Percentiles rank a stretch among this genome's conserved stretches.
Conservation (phyloP, 1,284 basidiomycete species). For the Ceratobasidium sp. region DNA sequence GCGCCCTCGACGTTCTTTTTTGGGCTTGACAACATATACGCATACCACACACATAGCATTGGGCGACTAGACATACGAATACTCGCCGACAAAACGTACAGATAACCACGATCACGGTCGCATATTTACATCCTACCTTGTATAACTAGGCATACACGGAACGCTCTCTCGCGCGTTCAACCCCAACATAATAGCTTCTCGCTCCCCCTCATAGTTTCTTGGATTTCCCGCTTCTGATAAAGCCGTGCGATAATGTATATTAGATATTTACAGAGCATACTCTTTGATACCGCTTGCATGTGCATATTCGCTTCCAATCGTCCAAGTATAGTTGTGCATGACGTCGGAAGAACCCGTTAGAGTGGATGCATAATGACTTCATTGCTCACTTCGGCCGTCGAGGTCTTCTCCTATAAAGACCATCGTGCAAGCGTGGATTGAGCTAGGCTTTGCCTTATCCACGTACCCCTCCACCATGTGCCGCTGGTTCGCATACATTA, state of each 20-base stretch:
- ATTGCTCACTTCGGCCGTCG: no score
- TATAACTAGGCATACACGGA: constrained; percentile 43
- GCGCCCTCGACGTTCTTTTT: constrained; percentile 1
- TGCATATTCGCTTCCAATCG: not conserved
- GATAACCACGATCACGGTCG: constrained; percentile 14
- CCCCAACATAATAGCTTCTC: not conserved
- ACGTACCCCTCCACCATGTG: constrained; percentile 50
- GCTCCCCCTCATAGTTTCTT: constrained; percentile 7
- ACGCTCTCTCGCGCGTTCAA: not conserved
- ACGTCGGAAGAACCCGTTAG: not conserved
- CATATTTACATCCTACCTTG: constrained; percentile 22
- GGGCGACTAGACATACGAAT: not conserved
- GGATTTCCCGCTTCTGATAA: not conserved
- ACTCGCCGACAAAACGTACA: constrained; percentile 16
- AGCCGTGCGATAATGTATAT: constrained; percentile 23
- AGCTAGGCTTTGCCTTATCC: not conserved
- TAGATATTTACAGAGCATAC: constrained; percentile 42
- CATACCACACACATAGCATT: constrained; percentile 8
- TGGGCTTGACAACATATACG: not conserved
- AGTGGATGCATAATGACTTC: no score
- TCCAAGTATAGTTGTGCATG: constrained; percentile 6
- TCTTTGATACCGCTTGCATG: constrained; percentile 11
- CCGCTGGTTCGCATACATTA: constrained; percentile 60
- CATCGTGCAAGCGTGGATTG: no score
- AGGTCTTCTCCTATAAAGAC: no score